A percentile compares a stretch with the other conserved stretches of the same genome.
phyloP scores from a whole-genome alignment of 2,329 filamentous ascomycete species.

The Chaetomium globosum region DNA sequence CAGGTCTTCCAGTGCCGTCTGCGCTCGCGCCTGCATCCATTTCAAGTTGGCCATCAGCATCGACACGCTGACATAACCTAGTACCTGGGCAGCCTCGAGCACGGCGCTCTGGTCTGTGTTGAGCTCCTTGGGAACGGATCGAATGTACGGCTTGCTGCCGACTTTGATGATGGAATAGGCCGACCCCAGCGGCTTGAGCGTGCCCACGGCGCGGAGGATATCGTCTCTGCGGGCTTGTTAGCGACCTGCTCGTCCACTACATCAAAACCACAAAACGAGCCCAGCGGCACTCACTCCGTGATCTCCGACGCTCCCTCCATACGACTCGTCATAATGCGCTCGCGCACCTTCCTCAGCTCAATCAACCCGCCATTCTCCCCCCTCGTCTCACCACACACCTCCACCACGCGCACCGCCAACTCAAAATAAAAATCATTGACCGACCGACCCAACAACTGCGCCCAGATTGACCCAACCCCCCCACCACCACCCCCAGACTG shows the following conservation, averaged over 20 bases:
- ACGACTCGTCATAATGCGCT: slow-evolving; percentile 71
- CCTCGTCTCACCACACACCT: slow-evolving; percentile 83
- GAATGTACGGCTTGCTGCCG: slow-evolving; percentile 82
- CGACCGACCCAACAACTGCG: slow-evolving; percentile 83
- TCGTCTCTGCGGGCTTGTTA: slow-evolving; percentile 67
- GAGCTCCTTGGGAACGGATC: slow-evolving; percentile 91
- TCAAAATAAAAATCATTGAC: slow-evolving; percentile 99
- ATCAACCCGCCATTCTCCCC: slow-evolving; percentile 92
- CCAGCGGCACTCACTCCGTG: slow-evolving; percentile 62
- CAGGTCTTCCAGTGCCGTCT: slow-evolving; percentile 88
- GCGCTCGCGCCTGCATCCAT: slow-evolving; percentile 83
- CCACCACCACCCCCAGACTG: slow-evolving; percentile 46
- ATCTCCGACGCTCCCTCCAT: slow-evolving; percentile 78
- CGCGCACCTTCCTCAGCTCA: slow-evolving; percentile 76
- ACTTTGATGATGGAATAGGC: slow-evolving; percentile 85
- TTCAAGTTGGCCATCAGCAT: slow-evolving; percentile 85
- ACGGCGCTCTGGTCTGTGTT: slow-evolving; percentile 93
- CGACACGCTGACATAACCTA: slow-evolving; percentile 86
- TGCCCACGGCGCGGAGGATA: slow-evolving; percentile 83
- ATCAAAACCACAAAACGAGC: not conserved
- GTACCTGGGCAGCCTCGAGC: slow-evolving; percentile 83
- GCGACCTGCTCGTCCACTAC: not conserved
- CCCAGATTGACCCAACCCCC: slow-evolving; percentile 75
- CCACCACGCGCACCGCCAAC: slow-evolving; percentile 91
- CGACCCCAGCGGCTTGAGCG: slow-evolving; percentile 81